Evolutionary conservation across 169 alveolate genomes (phyloP).

Genomic region (Babesia gibsoni): DNA sequence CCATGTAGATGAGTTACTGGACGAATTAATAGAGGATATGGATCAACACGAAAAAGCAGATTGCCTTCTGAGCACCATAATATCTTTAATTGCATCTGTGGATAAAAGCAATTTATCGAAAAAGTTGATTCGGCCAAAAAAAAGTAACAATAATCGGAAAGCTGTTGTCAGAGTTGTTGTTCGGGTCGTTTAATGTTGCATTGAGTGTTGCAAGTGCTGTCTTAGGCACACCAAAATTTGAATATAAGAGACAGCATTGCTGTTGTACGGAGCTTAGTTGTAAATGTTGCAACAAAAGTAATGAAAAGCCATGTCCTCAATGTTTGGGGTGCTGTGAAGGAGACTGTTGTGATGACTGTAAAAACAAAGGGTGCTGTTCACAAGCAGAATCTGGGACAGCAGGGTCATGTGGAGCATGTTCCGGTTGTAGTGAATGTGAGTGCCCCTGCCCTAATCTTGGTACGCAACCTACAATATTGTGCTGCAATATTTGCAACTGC

Average conservation of each 20-base stretch:
- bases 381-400: no score
- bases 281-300: background rate
- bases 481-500: no score
- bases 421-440: no score
- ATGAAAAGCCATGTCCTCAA: no score
- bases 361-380: no score
- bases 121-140: background rate
- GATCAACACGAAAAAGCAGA: background rate
- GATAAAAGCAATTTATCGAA: background rate
- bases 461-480: no score
- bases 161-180: background rate
- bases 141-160: background rate
- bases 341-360: no score
- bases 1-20: background rate
- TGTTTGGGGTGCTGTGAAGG: no score
- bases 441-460: no score
- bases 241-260: background rate
- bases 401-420: no score
- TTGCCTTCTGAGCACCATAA: background rate
- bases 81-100: background rate
- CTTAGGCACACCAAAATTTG: background rate
- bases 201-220: background rate
- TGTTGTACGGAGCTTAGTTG: background rate
- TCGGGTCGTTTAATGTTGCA: background rate
- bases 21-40: background rate